Evolutionary conservation across 192 early-diverging fungal species (phyloP).

Genomic region (Fimicolochytrium jonesii): DNA sequence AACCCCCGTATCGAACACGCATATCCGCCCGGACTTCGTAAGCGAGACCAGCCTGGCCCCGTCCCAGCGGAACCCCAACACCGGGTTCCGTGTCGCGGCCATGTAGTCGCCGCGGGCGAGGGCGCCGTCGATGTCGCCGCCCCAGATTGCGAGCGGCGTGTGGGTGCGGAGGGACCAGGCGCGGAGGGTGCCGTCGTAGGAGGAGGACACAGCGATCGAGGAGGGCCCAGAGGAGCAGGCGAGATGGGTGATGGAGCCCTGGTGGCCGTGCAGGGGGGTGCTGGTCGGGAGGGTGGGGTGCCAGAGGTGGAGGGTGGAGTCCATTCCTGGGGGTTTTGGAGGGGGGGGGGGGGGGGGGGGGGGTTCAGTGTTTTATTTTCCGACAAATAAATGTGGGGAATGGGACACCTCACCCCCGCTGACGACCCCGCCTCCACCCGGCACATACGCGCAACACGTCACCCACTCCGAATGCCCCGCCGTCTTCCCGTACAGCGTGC

Average conservation of each 20-base stretch:
- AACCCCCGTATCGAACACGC: not conserved
- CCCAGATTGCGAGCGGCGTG: constrained; percentile 1
- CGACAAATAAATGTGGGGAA: too few relatives aligned
- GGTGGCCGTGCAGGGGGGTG: constrained; percentile 1
- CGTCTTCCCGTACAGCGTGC: constrained; percentile 18
- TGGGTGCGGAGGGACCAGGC: not conserved
- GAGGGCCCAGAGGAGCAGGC: too few relatives aligned
- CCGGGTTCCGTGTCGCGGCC: constrained; percentile 23
- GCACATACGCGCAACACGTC: not conserved
- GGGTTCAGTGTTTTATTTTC: too few relatives aligned
- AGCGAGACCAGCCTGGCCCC: not conserved
- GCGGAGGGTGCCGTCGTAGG: constrained; percentile 22
- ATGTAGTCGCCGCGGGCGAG: constrained; percentile 24
- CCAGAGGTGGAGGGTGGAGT: constrained; percentile 23
- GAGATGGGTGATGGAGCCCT: constrained; percentile 10
- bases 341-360: too few relatives aligned
- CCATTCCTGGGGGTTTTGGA: constrained; percentile 23
- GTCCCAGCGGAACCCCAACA: constrained; percentile 11
- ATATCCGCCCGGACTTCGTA: constrained; percentile 15
- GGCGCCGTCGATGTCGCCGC: constrained; percentile 21
- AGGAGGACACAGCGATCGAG: not conserved
- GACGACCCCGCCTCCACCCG: constrained; percentile 15
- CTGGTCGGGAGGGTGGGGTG: not conserved
- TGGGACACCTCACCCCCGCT: constrained; percentile 23
- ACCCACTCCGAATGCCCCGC: constrained; percentile 28